phyloP scores from a whole-genome alignment of 805 yeast species.

The Cyberlindnera nakhonratchasimensis region DNA sequence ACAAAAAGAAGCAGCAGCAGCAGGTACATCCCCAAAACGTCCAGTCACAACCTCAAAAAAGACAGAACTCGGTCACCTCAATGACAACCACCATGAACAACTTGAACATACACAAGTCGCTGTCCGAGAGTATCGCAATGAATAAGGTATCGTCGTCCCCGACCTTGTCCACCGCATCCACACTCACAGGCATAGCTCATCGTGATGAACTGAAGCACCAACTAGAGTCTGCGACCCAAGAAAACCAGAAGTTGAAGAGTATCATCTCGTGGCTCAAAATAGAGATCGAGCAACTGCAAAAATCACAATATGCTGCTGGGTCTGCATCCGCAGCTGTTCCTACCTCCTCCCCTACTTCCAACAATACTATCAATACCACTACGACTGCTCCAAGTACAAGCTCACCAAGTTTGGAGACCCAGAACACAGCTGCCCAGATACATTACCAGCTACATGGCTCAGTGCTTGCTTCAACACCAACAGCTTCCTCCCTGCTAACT shows the following conservation, averaged over 20 bases:
- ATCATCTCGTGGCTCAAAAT: conserved; percentile 37
- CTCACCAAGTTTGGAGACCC: conserved; percentile 4
- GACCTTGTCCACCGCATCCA: background rate
- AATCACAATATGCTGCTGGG: background rate
- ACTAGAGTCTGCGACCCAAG: conserved; percentile 40
- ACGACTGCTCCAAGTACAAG: too few species aligned
- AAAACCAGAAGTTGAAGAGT: conserved; percentile 41
- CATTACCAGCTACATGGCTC: conserved; percentile 11
- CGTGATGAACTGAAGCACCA: conserved; percentile 26
- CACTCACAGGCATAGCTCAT: background rate
- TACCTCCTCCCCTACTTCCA: background rate
- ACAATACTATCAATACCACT: too few species aligned
- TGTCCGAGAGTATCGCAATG: conserved; percentile 7
- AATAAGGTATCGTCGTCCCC: background rate
- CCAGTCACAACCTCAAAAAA: conserved; percentile 4
- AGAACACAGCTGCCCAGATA: conserved; percentile 8
- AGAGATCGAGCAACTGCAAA: conserved; percentile 34
- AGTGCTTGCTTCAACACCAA: conserved; percentile 11
- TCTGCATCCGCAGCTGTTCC: background rate
- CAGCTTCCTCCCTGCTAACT: background rate
- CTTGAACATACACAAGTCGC: conserved; percentile 14
- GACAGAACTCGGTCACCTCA: conserved; percentile 15
- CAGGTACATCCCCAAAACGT: too few species aligned
- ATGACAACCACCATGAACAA: conserved; percentile 18
- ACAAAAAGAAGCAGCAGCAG: conserved; percentile 17